phyloP scores from a whole-genome alignment of 2,329 filamentous ascomycete genomes.

The Colletotrichum viniferum region DNA sequence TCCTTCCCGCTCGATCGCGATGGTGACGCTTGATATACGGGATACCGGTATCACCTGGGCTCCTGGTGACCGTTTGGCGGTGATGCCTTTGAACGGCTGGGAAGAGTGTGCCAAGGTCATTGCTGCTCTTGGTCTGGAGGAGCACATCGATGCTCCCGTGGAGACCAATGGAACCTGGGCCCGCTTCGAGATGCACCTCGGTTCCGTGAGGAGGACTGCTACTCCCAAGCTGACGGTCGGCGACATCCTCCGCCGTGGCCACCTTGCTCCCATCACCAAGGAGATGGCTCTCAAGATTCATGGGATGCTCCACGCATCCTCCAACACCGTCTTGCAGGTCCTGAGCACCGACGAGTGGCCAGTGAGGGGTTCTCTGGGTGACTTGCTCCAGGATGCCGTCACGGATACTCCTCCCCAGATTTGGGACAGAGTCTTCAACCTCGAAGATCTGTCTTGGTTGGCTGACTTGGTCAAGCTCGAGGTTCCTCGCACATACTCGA shows the following conservation, averaged over 20 bases:
- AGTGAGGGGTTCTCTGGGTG: constrained; percentile 52
- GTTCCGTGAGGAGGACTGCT: constrained; percentile 35
- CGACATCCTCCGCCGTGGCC: constrained; percentile 55
- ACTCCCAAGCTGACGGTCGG: constrained; percentile 42
- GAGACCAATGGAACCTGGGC: constrained; percentile 45
- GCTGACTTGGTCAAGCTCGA: constrained; percentile 50
- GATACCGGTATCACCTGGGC: constrained; percentile 58
- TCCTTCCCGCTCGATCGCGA: constrained; percentile 47
- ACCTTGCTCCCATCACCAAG: constrained; percentile 56
- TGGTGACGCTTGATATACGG: constrained; percentile 55
- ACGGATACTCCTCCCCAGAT: constrained; percentile 51
- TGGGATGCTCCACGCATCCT: constrained; percentile 52
- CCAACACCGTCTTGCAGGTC: constrained; percentile 51
- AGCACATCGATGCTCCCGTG: constrained; percentile 45
- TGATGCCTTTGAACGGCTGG: constrained; percentile 61
- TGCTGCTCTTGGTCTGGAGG: constrained; percentile 53
- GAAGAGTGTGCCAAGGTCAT: constrained; percentile 59
- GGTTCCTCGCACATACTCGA: constrained; percentile 57
- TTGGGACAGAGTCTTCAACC: constrained; percentile 55
- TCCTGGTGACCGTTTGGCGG: constrained; percentile 55
- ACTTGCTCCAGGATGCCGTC: constrained; percentile 52
- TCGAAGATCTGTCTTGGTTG: constrained; percentile 50
- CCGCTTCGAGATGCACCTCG: constrained; percentile 51
- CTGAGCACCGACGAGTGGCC: constrained; percentile 57
- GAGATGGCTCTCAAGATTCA: constrained; percentile 54